Conservation (phyloP, 169 alveolate species). For the Eimeria maxima region DNA sequence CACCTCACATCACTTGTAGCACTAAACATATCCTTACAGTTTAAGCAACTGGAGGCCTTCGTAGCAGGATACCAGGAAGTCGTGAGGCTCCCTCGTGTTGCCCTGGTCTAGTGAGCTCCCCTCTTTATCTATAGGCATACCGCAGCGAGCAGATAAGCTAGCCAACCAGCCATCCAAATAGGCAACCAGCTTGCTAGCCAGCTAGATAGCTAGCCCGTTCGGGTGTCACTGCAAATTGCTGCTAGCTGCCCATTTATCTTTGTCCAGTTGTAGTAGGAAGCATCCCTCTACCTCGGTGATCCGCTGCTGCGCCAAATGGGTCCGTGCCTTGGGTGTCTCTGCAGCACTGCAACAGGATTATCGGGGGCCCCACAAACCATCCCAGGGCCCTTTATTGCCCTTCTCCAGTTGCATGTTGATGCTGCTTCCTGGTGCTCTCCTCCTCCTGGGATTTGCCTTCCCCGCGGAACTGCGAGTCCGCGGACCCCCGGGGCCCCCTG, state of each 20-base stretch:
- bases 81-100: background rate
- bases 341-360: background rate
- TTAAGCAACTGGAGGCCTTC: background rate
- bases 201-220: background rate
- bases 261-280: too few species aligned
- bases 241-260: background rate
- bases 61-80: background rate
- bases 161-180: background rate
- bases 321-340: background rate
- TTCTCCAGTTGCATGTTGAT: constrained; percentile 46
- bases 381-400: constrained; percentile 16
- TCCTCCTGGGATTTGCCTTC: constrained; percentile 54
- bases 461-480: constrained; percentile 30
- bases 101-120: background rate
- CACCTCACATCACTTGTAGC: background rate
- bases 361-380: constrained; percentile 29
- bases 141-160: background rate
- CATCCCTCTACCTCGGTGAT: too few species aligned
- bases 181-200: background rate
- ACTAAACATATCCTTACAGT: background rate
- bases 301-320: too few species aligned
- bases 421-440: constrained; percentile 41
- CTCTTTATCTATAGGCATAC: background rate
- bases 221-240: background rate
- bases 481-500: constrained; percentile 37